Base-by-base conservation (phyloP, 345 rosid species). In the Pseudoturritis turrita region DNA sequence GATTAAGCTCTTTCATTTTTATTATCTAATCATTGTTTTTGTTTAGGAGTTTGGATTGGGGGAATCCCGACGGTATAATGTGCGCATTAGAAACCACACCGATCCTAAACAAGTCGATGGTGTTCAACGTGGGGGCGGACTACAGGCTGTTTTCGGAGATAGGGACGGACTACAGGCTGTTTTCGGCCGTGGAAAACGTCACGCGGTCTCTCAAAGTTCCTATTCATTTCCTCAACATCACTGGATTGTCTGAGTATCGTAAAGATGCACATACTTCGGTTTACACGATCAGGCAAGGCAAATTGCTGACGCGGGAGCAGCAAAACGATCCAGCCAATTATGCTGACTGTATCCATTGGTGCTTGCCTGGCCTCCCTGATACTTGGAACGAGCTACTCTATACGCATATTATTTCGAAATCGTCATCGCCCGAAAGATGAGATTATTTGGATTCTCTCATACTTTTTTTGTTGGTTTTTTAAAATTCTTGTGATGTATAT, bases 271-370 rank as follows among this genome's bases (percentile, higher is more conserved):
- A 92, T 62, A 88, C 96, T 43, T 84, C 96, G 0, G 89, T 92
- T 55, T 15, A 89, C 72, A 89, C 96, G 9, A 82, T 79, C 58
- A 84, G 77, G 1, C 90, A 88, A 72, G 94, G 94, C 68, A 80
- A 88, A 35, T 67, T 83, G 83, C 71, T 89, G 15, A 86, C 94
- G 0, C 70, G 65, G 1, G 87, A 87, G 72, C 89, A 92, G 51
- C 76, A 86, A 73, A 85, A 78, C 1, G 85, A 89, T 62, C 96
- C 92, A 0, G 77, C 80, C 3, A 86, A 70, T 1, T 92, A 82
- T 17, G 96, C 98, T 3, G 98, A 92, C 35, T 92, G 98, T 60
- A 82, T 92, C 62, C 98, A 92, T 29, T 92, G 98, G 96, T 89
- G 96, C 53, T 88, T 92, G 17, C 98, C 96, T 0, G 96, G 98